These are phyloP conservation scores for Tuber aestivum DNA, from an alignment of 495 filamentous ascomycete genomes.

Conservation along the genomic window DNA sequence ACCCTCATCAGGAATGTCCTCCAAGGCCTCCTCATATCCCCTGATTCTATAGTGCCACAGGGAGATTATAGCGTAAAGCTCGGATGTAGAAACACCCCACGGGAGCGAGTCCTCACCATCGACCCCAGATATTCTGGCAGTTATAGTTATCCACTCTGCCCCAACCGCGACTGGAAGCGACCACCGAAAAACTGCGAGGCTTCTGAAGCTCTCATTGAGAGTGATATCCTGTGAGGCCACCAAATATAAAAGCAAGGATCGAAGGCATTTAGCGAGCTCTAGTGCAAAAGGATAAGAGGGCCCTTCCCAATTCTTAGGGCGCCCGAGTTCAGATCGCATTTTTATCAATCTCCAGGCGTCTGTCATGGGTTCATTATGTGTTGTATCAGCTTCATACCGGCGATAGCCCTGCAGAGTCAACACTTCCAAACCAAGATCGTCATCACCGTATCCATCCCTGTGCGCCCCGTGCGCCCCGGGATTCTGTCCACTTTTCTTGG, in stretches of 20 bases:
- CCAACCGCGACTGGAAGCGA: neutral
- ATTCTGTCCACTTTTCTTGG: neutral
- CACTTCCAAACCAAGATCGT: neutral
- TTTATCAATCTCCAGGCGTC: neutral
- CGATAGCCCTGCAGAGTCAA: neutral
- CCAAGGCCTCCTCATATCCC: neutral
- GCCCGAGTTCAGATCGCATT: neutral
- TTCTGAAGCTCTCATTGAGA: neutral
- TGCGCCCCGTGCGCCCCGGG: neutral
- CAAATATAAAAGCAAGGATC: neutral
- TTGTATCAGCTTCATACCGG: neutral
- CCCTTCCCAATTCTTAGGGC: neutral
- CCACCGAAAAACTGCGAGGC: neutral
- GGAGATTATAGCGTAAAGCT: conserved; percentile 15
- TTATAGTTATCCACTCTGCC: neutral
- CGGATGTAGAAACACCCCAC: conserved; percentile 6
- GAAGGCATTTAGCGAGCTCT: neutral
- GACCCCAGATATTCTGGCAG: no score
- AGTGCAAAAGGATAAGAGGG: neutral
- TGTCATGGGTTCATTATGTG: neutral
- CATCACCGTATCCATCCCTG: neutral
- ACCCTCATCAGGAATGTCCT: neutral
- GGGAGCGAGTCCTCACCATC: no score
- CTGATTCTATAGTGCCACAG: conserved; percentile 12
- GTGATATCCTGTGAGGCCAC: conserved; percentile 2